Base-by-base conservation (phyloP, 176 grass and related monocot species). In the Chloris gayana region DNA sequence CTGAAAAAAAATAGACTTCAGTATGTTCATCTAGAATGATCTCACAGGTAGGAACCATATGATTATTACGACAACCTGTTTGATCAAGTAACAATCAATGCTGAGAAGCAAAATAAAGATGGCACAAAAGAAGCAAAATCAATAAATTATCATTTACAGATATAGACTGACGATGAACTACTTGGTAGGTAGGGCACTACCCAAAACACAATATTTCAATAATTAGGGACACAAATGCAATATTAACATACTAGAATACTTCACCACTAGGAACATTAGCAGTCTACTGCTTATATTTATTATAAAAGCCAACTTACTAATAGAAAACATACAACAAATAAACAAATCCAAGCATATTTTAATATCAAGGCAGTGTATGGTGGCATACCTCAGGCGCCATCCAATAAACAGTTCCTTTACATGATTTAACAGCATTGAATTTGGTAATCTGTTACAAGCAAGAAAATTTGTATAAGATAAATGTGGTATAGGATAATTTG, bases 361-460 rank as follows among this genome's bases (percentile, higher is more conserved):
- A 22, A 31, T 85, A 41, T 58, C 17, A 79, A 53, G 13, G 45
- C 32, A 64, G 59, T 44, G 66, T 46, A 75, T 71, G 37, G 46
- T 82, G 38, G 10, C 42, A 82, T 93, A 99, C 97, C 97, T 99
- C 97, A 47, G 97, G 97, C 82, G 97, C 97, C 97, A 99, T 99
- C 97, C 93, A 99, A 71, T 90, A 99, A 60, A 96, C 97, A 74
- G 93, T 99, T 88, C 97, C 97, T 90, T 88, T 95, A 78, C 92
- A 95, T 61, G 97, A 99, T 79, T 99, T 99, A 80, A 96, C 68
- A 3, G 54, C 75, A 31, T 70, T 91, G 35, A 96, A 87, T 84
- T 91, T 93, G 64, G 45, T 91, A 51, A 93, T 93, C 97, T 99
- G 90, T 70, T 78, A 94, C 63, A 77, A 47, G 74, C 45, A 54